Percentiles rank a stretch among this genome's conserved stretches.
These are phyloP conservation scores for Exophiala xenobiotica DNA, from an alignment of 2,329 filamentous ascomycete species.

Conservation along the genomic window DNA sequence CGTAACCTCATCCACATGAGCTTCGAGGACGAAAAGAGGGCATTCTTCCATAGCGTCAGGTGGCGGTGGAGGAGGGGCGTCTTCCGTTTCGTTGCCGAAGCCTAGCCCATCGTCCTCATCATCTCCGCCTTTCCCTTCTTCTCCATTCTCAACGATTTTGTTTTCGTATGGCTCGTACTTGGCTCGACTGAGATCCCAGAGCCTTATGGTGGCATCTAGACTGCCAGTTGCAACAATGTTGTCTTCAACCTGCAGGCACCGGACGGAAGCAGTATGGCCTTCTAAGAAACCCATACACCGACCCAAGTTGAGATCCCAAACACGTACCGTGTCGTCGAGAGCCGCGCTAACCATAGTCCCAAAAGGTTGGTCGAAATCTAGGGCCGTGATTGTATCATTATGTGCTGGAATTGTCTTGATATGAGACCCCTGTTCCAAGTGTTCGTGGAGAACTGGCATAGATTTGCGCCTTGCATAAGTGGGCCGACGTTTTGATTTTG, in stretches of 20 bases:
- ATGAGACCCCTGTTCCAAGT: constrained; percentile 82
- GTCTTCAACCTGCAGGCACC: constrained; percentile 89
- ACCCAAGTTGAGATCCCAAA: constrained; percentile 95
- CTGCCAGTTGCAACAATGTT: constrained; percentile 94
- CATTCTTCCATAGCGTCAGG: constrained; percentile 84
- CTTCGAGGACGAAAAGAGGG: constrained; percentile 79
- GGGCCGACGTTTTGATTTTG: constrained; percentile 51
- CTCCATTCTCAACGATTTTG: constrained; percentile 45
- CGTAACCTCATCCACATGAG: constrained; percentile 92
- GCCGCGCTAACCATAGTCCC: constrained; percentile 91
- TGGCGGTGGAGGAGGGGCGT: constrained; percentile 65
- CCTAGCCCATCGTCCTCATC: constrained; percentile 63
- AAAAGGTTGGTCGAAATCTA: constrained; percentile 97
- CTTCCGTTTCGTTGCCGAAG: constrained; percentile 69
- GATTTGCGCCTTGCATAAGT: constrained; percentile 65
- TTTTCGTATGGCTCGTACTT: constrained; percentile 73
- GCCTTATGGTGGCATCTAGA: constrained; percentile 86
- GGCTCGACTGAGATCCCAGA: constrained; percentile 92
- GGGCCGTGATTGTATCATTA: constrained; percentile 78
- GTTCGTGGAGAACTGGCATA: constrained; percentile 93
- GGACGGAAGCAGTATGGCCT: constrained; percentile 90
- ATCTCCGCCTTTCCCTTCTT: constrained; percentile 49
- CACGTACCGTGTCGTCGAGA: constrained; percentile 87
- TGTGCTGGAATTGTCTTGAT: constrained; percentile 90
- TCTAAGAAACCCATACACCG: constrained; percentile 89